phyloP scores from a whole-genome alignment of 2,329 filamentous ascomycete species.

The Cordyceps fumosorosea region DNA sequence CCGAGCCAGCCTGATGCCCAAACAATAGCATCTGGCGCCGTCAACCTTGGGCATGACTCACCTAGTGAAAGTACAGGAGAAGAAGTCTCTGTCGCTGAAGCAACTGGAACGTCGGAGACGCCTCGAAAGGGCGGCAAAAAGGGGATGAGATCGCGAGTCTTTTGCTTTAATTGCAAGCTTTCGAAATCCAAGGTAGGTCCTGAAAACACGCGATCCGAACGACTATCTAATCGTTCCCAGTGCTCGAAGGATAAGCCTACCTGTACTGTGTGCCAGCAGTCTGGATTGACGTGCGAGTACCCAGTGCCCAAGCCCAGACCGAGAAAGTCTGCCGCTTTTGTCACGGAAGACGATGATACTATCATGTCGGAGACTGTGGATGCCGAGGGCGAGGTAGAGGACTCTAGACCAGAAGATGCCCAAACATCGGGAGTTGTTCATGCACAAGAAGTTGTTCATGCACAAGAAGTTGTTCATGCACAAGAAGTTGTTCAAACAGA shows the following conservation, averaged over 20 bases:
- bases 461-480: too few species aligned
- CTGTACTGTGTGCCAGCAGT: constrained; percentile 31
- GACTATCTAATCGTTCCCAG: constrained; percentile 22
- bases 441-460: too few species aligned
- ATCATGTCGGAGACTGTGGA: constrained; percentile 9
- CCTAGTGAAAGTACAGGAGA: background rate
- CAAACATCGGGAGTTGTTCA: background rate
- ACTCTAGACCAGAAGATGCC: background rate
- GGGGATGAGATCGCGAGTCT: constrained; percentile 25
- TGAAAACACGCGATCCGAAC: background rate
- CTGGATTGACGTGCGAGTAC: constrained; percentile 32
- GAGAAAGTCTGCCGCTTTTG: constrained; percentile 19
- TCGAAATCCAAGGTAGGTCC: constrained; percentile 29
- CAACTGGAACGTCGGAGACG: background rate
- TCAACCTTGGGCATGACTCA: background rate
- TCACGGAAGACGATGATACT: constrained; percentile 16
- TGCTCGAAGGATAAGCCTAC: constrained; percentile 35
- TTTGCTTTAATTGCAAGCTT: constrained; percentile 32
- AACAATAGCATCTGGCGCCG: background rate
- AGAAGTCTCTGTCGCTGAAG: background rate
- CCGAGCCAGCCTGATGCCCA: background rate
- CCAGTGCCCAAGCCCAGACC: constrained; percentile 25
- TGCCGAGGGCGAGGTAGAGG: constrained; percentile 13
- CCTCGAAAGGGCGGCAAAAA: constrained; percentile 15
- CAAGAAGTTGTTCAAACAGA: too few species aligned